Base-by-base conservation (phyloP, 139 green algal genomes). In the Coccomyxa sp. region DNA sequence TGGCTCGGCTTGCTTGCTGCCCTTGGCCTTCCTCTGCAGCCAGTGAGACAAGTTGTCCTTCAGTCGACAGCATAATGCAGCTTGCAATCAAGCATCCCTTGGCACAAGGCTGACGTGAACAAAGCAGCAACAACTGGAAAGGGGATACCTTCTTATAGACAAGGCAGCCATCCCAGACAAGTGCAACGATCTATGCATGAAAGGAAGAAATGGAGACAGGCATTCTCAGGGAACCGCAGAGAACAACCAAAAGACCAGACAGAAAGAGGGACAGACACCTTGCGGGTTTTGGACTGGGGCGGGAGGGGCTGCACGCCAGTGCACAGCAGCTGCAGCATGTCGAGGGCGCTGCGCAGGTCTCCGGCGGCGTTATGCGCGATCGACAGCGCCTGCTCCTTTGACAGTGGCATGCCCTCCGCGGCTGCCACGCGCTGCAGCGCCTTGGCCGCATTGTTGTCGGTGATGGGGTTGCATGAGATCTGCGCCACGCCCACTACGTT, bases 401-500 rank as follows among this genome's bases (percentile, higher is more conserved):
- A 18, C 51, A 90, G 81, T 45, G 58, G 38, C 23, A 82, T 45
- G 15, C 84, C 58, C 83, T 88, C 83, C 23, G 31, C 57, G 25
- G 82, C 81, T 28, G 83, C 67, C 16, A 93, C 67, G 21, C 63
- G 66, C 13, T 51, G 18, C 31, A 92, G 83, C 1, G 82, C 88
- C 58, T 91, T 87, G 75, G 81, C 77, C 10, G 66, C 80, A n/a
- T 81, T 83, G 17, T 59, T 45, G 10, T 80, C 75, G 11, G 87
- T 89, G 77, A 96, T 83, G 32, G 93, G 84, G 79, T 96, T 96
- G 87, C 96, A 94, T 67, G 67, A 67, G 17, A 96, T 91, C 58
- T 82, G 84, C 18, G 31, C 51, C 0, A 90, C 91, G 0, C 87
- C 87, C 0, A 75, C 80, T 9, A 80, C 57, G 16, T 94, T 84